Base-by-base conservation (phyloP, 805 yeast species). In the Clavispora fructus region DNA sequence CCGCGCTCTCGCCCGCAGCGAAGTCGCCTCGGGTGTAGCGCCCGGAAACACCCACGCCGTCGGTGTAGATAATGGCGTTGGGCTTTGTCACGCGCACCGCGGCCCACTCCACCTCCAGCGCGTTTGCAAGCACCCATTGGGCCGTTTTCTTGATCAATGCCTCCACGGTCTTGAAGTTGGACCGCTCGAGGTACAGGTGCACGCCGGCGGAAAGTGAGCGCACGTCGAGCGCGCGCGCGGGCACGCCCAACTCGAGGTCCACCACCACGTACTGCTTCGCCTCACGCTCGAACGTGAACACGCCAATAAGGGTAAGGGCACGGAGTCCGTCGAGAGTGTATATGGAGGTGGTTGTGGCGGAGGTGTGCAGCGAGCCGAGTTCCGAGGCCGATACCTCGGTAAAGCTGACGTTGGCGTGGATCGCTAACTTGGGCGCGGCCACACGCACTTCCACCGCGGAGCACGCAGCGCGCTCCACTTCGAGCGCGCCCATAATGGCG, bases 81-180 rank as follows among this genome's bases (percentile, higher is more conserved):
- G 96, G 92, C 63, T 94, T 94, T 35, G 82, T 78, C 0, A 90
- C 96, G 26, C 72, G 73, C 0, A 87, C 94, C 14, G 63, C 56
- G 1, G 77, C 78, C 19, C 64, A 57, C 5, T 61, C 56, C 6
- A 80, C 61, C 25, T 53, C 57, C 8, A 45, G 33, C 12, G 47
- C 52, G 35, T 69, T 61, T 47, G 73, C 71, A 32, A 78, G 68
- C 2, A 83, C 68, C 40, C 79, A 60, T 51, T 81, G 82, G 3
- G 88, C 83, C 26, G 88, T 84, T 10, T 81, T 77, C 48, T 82
- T 77, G 3, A 87, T 95, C 40, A 94, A 73, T 0, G 97, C 97
- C 61, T 94, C 99, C 1, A 94, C 95, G 0, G 99, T 94, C 58
- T 87, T 85, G 69, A 88, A 94, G 51, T 82, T 80, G 1, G 96